Evolutionary conservation across 108 stramenopile species (phyloP), one percentile per base, ranked within the genome.

Genomic region (Cyclotella baltica): DNA sequence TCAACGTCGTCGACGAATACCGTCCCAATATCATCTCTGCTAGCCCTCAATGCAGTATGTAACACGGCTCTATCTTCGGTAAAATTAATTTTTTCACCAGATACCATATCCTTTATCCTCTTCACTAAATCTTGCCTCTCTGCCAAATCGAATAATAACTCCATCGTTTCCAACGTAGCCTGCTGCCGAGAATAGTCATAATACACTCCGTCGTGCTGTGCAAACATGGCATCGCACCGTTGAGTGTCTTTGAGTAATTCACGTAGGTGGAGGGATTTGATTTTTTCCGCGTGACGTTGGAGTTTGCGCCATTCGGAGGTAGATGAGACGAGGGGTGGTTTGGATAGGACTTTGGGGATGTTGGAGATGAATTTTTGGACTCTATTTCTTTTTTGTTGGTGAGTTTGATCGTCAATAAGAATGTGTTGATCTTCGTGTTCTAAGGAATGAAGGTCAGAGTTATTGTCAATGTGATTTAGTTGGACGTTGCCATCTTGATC

Each of bases 21-120:
- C 13, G 90, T 85, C 46, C 85, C 85, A 29, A 67, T 52, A 67
- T 91, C 68, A 20, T 78, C 72, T 22, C 72, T 84, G 59, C 87
- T 87, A 4, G 98, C 97, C 38, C 99, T 92, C 31, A 98, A 87
- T 9, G 99, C 99, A 40, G 97, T 97, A 80, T 99, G 99, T 70
- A 98, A 62, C 27, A 99, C 99, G 16, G 99, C 97, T 55, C 99
- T 86, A 50, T 92, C 84, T 81, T 99, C 99, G 2, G 99, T 98
- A 59, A 93, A 95, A 75, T 99, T 99, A 65, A 99, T 98, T 59
- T 92, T 91, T 57, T 98, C 88, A 18, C 99, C 99, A 0, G 75
- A 48, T 31, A 89, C 80, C 99, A 99, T 99, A 62, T 82, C 93
- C 11, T 85, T 37, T 27, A 99, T 98, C 76, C 92, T 90, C 36